Base-by-base conservation (phyloP, 805 yeast genomes). In the Phaffomyces antillensis region DNA sequence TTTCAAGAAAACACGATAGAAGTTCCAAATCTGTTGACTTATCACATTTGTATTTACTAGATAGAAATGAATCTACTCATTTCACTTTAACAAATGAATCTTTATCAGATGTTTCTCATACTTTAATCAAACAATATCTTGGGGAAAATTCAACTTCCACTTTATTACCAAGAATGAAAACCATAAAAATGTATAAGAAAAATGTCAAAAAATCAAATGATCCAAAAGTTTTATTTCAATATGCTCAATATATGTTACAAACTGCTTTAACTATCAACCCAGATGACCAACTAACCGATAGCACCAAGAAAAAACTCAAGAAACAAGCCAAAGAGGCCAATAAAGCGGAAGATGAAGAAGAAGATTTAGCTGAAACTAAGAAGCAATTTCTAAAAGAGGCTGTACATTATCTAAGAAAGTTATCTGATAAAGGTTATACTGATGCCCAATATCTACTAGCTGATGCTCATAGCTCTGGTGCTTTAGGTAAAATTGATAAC, bases 381-480 rank as follows among this genome's bases (percentile, higher is more conserved):
- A 67, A 67, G 36, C 77, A 78, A 35, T 76, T 86, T 44, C 67
- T 89, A 35, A 83, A 84, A 54, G 97, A 93, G 60, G 91, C 96
- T 0, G 69, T 76, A 18, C 69, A 70, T 45, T 83, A 85, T 52
- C 71, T 90, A 51, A 81, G 78, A 53, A 78, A 77, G 53, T 72
- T 90, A 37, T 70, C 89, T 17, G 89, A 85, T 46, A 81, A 83
- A 50, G 95, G 96, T 7, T 83, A 81, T 54, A 73, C 83, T 1
- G 96, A 91, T 43, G 95, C 98, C 0, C 98, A 93, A 62, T 93
- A 91, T 59, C 71, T 90, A 25, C 67, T 93, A 28, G 99, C 81
- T n/a, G 98, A 91, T 63, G 89, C 91, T 0, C 82, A 82, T 62
- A 76, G 90, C 12, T 81, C 91, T 2, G 95, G 96, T 4, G 87